Conservation (phyloP, 73 alveolate species). For the Paramecium primaurelia region DNA sequence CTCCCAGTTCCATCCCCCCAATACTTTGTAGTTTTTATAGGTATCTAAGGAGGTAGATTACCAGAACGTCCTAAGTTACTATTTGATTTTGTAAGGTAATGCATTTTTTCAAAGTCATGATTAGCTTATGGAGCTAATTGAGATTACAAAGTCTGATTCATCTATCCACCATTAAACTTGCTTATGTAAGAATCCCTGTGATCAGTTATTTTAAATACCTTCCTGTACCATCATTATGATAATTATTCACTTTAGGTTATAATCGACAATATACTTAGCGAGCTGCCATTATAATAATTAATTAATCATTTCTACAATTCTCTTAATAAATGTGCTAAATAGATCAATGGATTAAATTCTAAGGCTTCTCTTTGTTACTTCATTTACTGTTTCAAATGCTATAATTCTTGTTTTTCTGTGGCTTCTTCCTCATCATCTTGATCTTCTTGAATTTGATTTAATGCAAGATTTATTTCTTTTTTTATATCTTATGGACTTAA, state of each 20-base stretch:
- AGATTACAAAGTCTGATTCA: neutral
- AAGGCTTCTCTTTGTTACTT: conserved; percentile 49
- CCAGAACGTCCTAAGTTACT: neutral
- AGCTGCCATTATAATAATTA: conserved; percentile 6
- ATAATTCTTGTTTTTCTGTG: conserved; percentile 42
- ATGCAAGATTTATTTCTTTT: neutral
- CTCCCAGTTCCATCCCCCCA: conserved; percentile 49
- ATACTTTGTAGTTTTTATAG: conserved; percentile 15
- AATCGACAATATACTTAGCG: neutral
- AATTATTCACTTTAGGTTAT: neutral
- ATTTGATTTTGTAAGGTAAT: neutral
- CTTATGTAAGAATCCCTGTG: neutral
- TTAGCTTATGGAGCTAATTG: neutral
- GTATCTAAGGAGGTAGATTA: conserved; percentile 10
- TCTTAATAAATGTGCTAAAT: conserved; percentile 52
- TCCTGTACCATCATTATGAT: conserved; percentile 35
- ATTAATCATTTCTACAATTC: conserved; percentile 24
- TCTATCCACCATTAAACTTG: neutral
- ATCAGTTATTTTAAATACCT: neutral
- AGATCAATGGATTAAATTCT: conserved; percentile 50
- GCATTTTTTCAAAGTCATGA: neutral
- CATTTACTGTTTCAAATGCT: conserved; percentile 17
- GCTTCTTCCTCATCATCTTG: conserved; percentile 52
- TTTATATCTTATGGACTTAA: neutral
- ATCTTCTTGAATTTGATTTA: neutral